These are phyloP conservation scores for Mrakia gelida DNA, from an alignment of 768 basidiomycete species.

Conservation along the genomic window DNA sequence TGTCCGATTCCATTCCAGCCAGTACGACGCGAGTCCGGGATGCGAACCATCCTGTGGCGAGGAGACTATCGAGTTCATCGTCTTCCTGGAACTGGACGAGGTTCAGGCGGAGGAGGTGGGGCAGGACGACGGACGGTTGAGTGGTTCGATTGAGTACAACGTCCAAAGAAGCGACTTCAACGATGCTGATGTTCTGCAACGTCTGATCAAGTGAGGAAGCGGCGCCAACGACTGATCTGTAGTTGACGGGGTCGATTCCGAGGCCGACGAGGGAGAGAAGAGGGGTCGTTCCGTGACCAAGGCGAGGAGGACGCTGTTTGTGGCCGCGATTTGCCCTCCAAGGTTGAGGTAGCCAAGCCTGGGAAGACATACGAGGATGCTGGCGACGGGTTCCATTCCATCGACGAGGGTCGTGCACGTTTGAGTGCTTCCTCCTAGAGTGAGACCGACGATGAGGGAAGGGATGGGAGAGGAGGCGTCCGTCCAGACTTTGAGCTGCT, in stretches of 20 bases:
- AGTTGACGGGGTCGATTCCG: background rate
- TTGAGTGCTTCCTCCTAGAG: background rate
- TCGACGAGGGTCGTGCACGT: no score
- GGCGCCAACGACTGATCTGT: background rate
- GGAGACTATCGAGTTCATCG: background rate
- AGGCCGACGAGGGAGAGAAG: background rate
- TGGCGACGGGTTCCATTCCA: background rate
- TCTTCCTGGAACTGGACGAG: background rate
- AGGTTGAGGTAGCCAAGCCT: background rate
- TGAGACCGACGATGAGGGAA: background rate
- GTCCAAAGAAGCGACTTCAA: background rate
- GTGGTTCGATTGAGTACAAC: background rate
- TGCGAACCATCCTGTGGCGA: background rate
- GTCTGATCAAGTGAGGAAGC: background rate
- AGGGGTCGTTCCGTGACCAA: background rate
- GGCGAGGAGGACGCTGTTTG: background rate
- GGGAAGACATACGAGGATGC: background rate
- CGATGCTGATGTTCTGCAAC: background rate
- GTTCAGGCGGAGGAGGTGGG: background rate
- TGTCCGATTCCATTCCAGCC: no score
- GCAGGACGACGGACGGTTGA: background rate
- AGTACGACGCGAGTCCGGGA: background rate
- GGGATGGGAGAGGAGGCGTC: background rate
- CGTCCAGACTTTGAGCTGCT: background rate
- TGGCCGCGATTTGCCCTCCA: background rate